Base-by-base conservation (phyloP, 2,329 filamentous ascomycete species). In the Aspergillus terreus region DNA sequence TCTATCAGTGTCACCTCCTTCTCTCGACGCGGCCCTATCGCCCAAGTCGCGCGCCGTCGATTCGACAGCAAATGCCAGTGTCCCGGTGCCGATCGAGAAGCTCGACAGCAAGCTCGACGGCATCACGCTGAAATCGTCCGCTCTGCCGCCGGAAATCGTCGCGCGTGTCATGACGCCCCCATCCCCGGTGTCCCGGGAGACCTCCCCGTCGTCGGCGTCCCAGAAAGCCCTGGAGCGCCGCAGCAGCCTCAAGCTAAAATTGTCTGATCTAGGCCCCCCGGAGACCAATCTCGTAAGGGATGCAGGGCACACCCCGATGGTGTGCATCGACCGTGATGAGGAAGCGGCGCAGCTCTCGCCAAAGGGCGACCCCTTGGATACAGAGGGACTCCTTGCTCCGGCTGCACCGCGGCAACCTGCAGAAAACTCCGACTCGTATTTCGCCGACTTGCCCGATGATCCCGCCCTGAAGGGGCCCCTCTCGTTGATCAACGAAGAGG, bases 271-370 rank as follows among this genome's bases (percentile, higher is more conserved):
- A 11, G 68, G 64, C 10, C 67, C 66, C 4, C 65, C 73, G 14
- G 67, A 72, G 55, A 67, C 65, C 35, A 74, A 72, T 46, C 60
- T 76, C 11, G 65, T 65, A 25, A 68, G 65, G 48, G 59, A 76
- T 60, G 73, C 73, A 36, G 74, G 73, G 23, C 73, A 76, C 56
- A 76, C 74, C 4, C 74, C 74, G 0, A 74, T 76, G 68, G 72
- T 63, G 27, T 62, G 71, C 50, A 67, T 75, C 51, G 71, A 71
- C 14, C 60, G 58, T 2, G 68, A 68, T 44, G 55, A 57, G 36
- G 69, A 69, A n/a, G 57, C 57, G 12, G 61, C 56, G 43, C 53
- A 58, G 36, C 49, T 64, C n/a, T 66, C 67, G 6, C 59, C 60
- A 11, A 58, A 56, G 25, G 60, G 60, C 48, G 57, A 53, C 23